Conservation (phyloP, 2,329 filamentous ascomycete species). For the Onygenales sp. region DNA sequence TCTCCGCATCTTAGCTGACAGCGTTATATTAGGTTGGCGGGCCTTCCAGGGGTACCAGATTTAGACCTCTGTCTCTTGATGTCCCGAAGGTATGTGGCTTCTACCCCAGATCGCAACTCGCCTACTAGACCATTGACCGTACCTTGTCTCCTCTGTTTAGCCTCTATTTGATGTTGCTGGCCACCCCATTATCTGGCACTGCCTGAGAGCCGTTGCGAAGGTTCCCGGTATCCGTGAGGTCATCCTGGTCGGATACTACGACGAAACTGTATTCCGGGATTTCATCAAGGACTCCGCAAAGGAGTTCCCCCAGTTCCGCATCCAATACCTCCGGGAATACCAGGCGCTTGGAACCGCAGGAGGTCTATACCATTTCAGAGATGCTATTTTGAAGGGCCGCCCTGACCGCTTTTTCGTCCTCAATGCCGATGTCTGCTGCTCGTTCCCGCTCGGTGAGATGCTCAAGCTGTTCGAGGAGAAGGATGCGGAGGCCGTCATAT, state of each 20-base stretch:
- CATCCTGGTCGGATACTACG: constrained; percentile 97
- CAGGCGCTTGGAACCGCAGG: constrained; percentile 91
- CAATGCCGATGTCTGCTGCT: constrained; percentile 98
- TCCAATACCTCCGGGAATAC: constrained; percentile 97
- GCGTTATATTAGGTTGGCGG: constrained; percentile 66
- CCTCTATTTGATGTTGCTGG: constrained; percentile 97
- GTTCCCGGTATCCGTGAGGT: constrained; percentile 91
- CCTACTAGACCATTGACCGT: not conserved
- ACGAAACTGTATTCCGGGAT: constrained; percentile 91
- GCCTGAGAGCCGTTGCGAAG: constrained; percentile 81
- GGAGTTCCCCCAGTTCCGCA: constrained; percentile 77
- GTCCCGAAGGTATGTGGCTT: constrained; percentile 67
- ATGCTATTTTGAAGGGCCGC: constrained; percentile 91
- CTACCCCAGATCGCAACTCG: constrained; percentile 10
- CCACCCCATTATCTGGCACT: constrained; percentile 97
- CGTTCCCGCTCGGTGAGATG: constrained; percentile 94
- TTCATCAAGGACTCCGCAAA: constrained; percentile 87
- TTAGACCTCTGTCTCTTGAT: constrained; percentile 89
- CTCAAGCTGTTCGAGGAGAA: constrained; percentile 87
- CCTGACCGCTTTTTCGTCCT: constrained; percentile 95
- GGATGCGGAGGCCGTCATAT: constrained; percentile 91
- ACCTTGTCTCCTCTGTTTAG: constrained; percentile 34
- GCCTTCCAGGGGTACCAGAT: constrained; percentile 88
- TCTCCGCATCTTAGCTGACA: constrained; percentile 16
- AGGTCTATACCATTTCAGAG: constrained; percentile 97